phyloP scores from a whole-genome alignment of 2,329 filamentous ascomycete species.

The Talaromyces pinophilus region DNA sequence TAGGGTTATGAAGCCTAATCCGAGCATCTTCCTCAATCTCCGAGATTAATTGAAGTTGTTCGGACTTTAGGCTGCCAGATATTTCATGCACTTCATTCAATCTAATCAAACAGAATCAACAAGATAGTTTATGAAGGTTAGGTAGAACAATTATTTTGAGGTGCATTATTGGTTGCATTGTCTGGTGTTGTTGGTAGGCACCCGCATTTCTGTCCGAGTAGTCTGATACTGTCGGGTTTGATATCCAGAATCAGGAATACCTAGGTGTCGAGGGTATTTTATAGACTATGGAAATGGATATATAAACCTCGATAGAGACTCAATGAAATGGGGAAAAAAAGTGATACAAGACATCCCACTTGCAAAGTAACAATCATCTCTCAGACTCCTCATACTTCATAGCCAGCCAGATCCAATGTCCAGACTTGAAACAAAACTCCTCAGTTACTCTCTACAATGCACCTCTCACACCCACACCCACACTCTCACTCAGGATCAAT shows the following conservation, averaged over 20 bases:
- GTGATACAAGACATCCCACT: not conserved
- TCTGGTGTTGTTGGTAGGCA: not conserved
- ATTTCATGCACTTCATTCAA: not conserved
- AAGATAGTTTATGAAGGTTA: not conserved
- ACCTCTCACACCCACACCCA: slow-evolving; percentile 3
- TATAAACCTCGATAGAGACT: not conserved
- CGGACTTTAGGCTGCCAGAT: not conserved
- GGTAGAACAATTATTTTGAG: slow-evolving; percentile 1
- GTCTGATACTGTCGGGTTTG: not conserved
- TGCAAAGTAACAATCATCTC: not conserved
- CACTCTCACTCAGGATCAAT: not conserved
- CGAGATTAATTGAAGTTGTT: not conserved
- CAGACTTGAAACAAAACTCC: slow-evolving; percentile 6
- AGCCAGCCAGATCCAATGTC: slow-evolving; percentile 3
- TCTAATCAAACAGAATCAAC: not conserved
- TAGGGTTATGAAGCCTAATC: not conserved
- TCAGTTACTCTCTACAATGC: slow-evolving; percentile 12
- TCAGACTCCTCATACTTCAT: not conserved
- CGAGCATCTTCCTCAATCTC: not conserved
- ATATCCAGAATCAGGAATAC: not conserved
- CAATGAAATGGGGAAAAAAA: not conserved
- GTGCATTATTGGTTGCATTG: not conserved
- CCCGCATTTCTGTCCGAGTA: not conserved
- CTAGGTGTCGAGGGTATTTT: not conserved
- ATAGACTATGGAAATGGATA: not conserved